Conservation (phyloP, 768 basidiomycete species). For the Phaeotremella skinneri region DNA sequence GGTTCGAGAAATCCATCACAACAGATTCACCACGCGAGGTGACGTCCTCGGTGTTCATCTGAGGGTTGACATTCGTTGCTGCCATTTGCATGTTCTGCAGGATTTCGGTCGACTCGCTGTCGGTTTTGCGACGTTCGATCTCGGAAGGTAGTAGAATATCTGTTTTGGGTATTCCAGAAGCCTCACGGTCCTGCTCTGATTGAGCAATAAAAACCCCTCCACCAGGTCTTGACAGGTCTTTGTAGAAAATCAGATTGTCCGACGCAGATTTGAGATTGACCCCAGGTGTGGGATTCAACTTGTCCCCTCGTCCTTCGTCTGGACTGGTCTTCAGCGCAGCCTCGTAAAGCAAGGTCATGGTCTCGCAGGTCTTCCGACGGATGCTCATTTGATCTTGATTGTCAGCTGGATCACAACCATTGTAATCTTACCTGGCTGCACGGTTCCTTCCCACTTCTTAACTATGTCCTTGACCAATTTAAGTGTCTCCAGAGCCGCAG, state of each 20-base stretch:
- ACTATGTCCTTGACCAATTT: conserved; percentile 80
- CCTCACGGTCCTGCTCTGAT: conserved; percentile 31
- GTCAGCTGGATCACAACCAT: background rate
- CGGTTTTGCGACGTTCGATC: conserved; percentile 9
- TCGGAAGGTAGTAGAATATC: conserved; percentile 21
- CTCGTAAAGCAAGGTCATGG: conserved; percentile 85
- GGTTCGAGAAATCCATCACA: conserved; percentile 1
- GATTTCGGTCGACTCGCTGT: conserved; percentile 5
- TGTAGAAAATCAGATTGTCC: conserved; percentile 64
- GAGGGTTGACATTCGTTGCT: conserved; percentile 43
- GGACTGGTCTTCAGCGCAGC: conserved; percentile 77
- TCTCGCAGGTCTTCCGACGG: conserved; percentile 82
- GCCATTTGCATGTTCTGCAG: conserved; percentile 17
- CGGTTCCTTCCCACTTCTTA: conserved; percentile 77
- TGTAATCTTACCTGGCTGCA: conserved; percentile 62
- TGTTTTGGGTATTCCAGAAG: conserved; percentile 15
- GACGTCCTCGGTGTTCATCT: conserved; percentile 20
- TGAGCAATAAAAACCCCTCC: conserved; percentile 77
- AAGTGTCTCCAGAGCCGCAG: conserved; percentile 69
- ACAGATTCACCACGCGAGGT: background rate
- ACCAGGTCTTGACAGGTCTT: conserved; percentile 78
- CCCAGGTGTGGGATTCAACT: conserved; percentile 73
- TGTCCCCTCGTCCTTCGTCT: conserved; percentile 49
- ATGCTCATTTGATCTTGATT: conserved; percentile 77
- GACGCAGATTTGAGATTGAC: conserved; percentile 48